Base-by-base conservation (phyloP, 148 eudicot species). In the Spergularia marina region DNA sequence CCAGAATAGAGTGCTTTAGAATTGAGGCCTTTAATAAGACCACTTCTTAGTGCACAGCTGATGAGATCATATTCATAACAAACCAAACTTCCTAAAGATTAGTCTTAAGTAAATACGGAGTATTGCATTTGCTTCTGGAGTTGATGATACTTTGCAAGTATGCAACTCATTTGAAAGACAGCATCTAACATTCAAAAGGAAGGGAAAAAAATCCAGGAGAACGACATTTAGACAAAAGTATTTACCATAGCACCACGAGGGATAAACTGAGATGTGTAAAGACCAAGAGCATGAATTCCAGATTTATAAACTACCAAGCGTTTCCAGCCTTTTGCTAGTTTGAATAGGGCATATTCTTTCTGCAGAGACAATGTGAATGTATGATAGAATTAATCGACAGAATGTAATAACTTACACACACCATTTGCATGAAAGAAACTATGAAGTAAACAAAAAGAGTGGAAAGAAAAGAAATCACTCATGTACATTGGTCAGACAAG, bases 271-370 rank as follows among this genome's bases (percentile, higher is more conserved):
- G 90, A 87, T 40, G 96, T 88, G 83, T 91, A 91, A 58, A 91
- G 96, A 71, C 96, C 96, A 79, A 91, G 89, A 71, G 89, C 96
- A 81, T 91, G 96, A 74, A 91, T 91, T 69, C 89, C 89, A 61
- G 96, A 91, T 79, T 91, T 91, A 82, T 88, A 91, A n/a, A 91
- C 92, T 51, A 91, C 89, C 86, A 91, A 80, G 73, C 82, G 75
- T 68, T 83, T 85, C 96, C 96, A 91, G 53, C 88, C 84, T 83
- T 88, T 91, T 59, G 85, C 73, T 60, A 85, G 86, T 79, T 85
- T 91, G 79, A 83, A 87, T 66, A 85, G 88, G 75, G 86, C 80
- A 74, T 91, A 91, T 79, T 87, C 96, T 80, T 87, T 91, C 96
- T 91, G 88, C 85, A 70, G 65, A 34, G 34, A 60, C 44, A 55